Base-by-base conservation (phyloP, 2,329 filamentous ascomycete species). In the Cercospora janseana region DNA sequence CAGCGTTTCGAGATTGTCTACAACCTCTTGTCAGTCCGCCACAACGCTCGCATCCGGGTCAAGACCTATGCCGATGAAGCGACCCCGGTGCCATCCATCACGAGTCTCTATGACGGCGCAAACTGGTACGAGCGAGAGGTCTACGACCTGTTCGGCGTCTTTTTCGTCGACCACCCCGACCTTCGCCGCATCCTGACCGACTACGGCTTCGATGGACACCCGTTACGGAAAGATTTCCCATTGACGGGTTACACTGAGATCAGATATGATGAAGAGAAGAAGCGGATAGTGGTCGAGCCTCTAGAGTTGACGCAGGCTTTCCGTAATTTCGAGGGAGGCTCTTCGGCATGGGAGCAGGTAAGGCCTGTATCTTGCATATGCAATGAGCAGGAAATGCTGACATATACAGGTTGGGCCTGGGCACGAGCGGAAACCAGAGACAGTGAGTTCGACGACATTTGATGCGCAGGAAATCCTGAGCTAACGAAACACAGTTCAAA, bases 61-160 rank as follows among this genome's bases (percentile, higher is more conserved):
- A 98, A 98, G 84, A 98, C 93, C 40, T 98, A 98, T 70, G 91
- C 92, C 64, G 92, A 98, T 67, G 93, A 98, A 76, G 88, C 89
- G 6, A 88, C 88, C 4, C 91, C 93, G 1, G 89, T 98, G 0
- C 93, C 93, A 31, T 94, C 88, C 70, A 79, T 96, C 61, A 91
- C 86, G 41, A 75, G 80, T 55, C 79, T 98, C 35, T 98, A 87
- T 70, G 91, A 96, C 68, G 93, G 93, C 53, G 94, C 93, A 65
- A 93, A 97, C 74, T 98, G 93, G 93, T 97, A 94, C 70, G 93
- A 98, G 78, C 83, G 93, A 61, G 93, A 98, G 74, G 90, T 95
- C 18, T 97, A 97, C 74, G 93, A 98, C 72, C 73, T 98, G 65
- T 98, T 95, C 68, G 93, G 93, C 58, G 90, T 98, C 60, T 96